phyloP scores from a whole-genome alignment of 2,329 filamentous ascomycete species.

The Fusarium metavorans region DNA sequence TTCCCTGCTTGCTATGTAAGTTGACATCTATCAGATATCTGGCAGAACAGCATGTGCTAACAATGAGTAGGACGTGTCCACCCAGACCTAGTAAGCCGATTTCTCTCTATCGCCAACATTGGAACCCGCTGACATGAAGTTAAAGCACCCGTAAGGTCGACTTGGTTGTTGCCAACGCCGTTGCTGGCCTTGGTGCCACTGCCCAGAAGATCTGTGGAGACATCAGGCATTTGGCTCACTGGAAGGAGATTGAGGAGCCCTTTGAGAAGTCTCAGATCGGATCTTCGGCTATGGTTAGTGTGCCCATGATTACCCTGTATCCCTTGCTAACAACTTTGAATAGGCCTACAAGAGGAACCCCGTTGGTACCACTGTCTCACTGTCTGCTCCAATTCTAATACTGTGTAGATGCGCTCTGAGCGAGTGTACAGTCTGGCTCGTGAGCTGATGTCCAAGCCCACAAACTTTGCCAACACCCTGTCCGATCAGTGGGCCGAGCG shows the following conservation, averaged over 20 bases:
- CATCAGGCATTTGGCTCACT: constrained; percentile 78
- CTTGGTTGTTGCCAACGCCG: constrained; percentile 81
- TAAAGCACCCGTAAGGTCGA: constrained; percentile 80
- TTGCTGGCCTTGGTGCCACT: constrained; percentile 83
- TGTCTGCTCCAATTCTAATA: background rate
- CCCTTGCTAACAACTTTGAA: background rate
- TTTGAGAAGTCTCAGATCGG: constrained; percentile 59
- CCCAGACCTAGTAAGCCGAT: constrained; percentile 62
- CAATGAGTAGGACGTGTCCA: constrained; percentile 60
- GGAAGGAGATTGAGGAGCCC: constrained; percentile 89
- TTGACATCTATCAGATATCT: background rate
- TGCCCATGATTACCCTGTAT: background rate
- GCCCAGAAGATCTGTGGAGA: constrained; percentile 77
- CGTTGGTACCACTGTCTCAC: background rate
- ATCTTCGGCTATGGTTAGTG: background rate
- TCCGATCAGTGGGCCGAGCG: background rate
- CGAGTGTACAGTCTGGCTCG: constrained; percentile 60
- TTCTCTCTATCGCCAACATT: too few species aligned
- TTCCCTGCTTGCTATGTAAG: constrained; percentile 60
- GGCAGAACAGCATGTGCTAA: background rate
- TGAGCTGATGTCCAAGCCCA: constrained; percentile 57
- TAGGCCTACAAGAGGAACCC: constrained; percentile 13
- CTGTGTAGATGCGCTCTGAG: constrained; percentile 59
- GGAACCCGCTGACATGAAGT: background rate
- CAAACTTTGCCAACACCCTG: constrained; percentile 46